These are phyloP conservation scores for Gossypium laxum DNA, from an alignment of 441 rosid species.

Conservation along the genomic window DNA sequence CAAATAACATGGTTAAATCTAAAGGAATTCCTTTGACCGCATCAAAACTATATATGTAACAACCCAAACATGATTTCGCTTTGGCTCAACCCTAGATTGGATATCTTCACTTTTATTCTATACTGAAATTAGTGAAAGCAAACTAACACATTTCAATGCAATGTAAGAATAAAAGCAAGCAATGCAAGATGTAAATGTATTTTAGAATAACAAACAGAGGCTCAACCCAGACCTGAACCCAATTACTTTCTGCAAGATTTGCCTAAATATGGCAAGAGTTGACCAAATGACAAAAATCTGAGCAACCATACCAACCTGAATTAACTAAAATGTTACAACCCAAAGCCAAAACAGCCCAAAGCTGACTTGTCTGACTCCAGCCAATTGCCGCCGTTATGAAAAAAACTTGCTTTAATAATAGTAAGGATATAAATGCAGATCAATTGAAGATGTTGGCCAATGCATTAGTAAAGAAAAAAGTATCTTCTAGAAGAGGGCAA, in stretches of 20 bases:
- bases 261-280: not conserved
- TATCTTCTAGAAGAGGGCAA: not conserved
- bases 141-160: too few relatives aligned
- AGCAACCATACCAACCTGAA: not conserved
- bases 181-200: not conserved
- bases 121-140: too few relatives aligned
- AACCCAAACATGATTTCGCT: too few relatives aligned
- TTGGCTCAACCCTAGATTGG: too few relatives aligned
- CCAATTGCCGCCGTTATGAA: not conserved
- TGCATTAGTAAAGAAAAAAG: not conserved
- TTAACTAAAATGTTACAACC: conserved; percentile 1
- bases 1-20: not conserved
- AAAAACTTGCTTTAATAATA: not conserved
- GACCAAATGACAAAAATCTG: not conserved
- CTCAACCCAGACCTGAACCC: not conserved
- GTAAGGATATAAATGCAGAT: not conserved
- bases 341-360: not conserved
- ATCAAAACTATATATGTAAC: not conserved
- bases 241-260: not conserved
- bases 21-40: not conserved
- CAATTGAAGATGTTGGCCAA: not conserved
- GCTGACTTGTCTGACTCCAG: not conserved
- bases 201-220: conserved; percentile 1
- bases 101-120: too few relatives aligned
- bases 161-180: too few relatives aligned